phyloP scores from a whole-genome alignment of 2,329 filamentous ascomycete genomes.

The Claviceps maximensis region DNA sequence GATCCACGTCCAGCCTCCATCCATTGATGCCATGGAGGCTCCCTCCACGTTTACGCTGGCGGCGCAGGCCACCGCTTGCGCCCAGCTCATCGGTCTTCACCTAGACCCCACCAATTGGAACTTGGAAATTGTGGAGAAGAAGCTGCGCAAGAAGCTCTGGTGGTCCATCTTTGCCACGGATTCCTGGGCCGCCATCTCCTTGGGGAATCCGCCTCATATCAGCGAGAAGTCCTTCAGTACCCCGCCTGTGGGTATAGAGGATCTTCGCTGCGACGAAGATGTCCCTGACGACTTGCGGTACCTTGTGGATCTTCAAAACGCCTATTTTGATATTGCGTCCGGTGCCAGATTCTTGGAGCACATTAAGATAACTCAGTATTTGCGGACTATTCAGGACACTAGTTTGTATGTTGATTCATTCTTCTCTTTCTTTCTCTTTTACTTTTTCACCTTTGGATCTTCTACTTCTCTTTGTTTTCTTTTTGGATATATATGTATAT shows the following conservation, averaged over 20 bases:
- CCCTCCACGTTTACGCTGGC: slow-evolving; percentile 31
- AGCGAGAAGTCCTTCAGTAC: slow-evolving; percentile 27
- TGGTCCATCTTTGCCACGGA: slow-evolving; percentile 30
- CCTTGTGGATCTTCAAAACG: slow-evolving; percentile 21
- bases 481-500: not conserved
- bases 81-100: slow-evolving; percentile 33
- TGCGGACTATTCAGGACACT: slow-evolving; percentile 21
- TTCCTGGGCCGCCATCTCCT: slow-evolving; percentile 31
- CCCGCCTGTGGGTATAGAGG: slow-evolving; percentile 24
- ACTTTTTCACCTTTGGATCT: not conserved
- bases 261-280: slow-evolving; percentile 29
- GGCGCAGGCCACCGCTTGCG: slow-evolving; percentile 28
- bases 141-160: slow-evolving; percentile 30
- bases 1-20: slow-evolving; percentile 30
- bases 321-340: slow-evolving; percentile 19
- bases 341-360: slow-evolving; percentile 25
- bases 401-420: slow-evolving; percentile 19
- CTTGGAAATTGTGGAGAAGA: slow-evolving; percentile 28
- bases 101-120: slow-evolving; percentile 29
- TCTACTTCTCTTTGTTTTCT: not conserved
- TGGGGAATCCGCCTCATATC: slow-evolving; percentile 34
- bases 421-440: not conserved
- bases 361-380: slow-evolving; percentile 17
- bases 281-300: slow-evolving; percentile 21
- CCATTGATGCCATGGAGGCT: slow-evolving; percentile 32